Conservation (phyloP, 83 land plant species). For the Picea abies region DNA sequence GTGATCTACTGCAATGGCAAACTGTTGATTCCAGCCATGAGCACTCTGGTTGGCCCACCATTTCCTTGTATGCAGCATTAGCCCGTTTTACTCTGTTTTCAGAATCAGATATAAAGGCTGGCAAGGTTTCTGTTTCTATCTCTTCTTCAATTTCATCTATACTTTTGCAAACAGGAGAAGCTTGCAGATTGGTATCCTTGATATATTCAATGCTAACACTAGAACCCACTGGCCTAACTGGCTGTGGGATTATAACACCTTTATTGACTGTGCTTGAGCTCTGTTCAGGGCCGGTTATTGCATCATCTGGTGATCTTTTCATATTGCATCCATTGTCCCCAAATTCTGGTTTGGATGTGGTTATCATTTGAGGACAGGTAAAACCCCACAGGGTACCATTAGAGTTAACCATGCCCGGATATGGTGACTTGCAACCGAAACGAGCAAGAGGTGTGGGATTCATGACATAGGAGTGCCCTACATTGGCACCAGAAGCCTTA, state of each 20-base stretch:
- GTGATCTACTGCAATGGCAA: slow-evolving; percentile 1
- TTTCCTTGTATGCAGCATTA: slow-evolving; percentile 85
- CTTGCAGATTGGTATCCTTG: slow-evolving; percentile 7
- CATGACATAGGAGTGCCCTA: not conserved
- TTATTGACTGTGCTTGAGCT: not conserved
- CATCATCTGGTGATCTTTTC: not conserved
- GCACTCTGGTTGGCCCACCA: slow-evolving; percentile 93
- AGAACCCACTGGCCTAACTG: slow-evolving; percentile 81
- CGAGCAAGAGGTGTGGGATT: not conserved
- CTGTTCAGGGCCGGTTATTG: not conserved
- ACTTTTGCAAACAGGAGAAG: slow-evolving; percentile 21
- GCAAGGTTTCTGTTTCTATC: slow-evolving; percentile 62
- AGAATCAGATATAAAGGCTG: slow-evolving; percentile 79
- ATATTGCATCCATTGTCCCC: not conserved
- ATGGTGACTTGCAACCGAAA: not conserved
- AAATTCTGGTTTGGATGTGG: not conserved
- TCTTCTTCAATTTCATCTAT: slow-evolving; percentile 65
- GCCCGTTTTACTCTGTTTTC: slow-evolving; percentile 65
- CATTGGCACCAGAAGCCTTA: not conserved
- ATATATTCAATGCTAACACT: slow-evolving; percentile 56
- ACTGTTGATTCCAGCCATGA: slow-evolving; percentile 69
- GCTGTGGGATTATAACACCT: slow-evolving; percentile 64
- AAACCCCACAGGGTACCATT: not conserved
- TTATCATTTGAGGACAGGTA: not conserved
- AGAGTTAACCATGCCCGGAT: no score